Evolutionary conservation across 2,329 filamentous ascomycete species (phyloP).

Genomic region (Akanthomyces uredinophilus): DNA sequence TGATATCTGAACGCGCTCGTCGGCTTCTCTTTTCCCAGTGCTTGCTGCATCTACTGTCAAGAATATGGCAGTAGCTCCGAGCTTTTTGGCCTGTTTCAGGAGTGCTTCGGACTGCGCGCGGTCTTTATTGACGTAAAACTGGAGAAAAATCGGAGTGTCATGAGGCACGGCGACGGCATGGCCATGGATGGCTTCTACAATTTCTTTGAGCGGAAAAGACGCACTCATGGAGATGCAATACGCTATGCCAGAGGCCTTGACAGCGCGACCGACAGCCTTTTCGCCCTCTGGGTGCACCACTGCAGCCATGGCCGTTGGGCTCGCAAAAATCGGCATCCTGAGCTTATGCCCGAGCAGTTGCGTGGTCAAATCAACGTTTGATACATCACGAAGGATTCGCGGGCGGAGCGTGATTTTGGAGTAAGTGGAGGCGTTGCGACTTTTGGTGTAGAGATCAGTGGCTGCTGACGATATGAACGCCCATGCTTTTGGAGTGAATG

Average conservation of each 20-base stretch:
- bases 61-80: conserved; percentile 49
- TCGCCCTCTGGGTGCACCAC: conserved; percentile 63
- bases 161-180: conserved; percentile 7
- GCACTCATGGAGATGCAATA: conserved; percentile 59
- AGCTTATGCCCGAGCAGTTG: conserved; percentile 50
- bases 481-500: conserved; percentile 59
- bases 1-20: conserved; percentile 43
- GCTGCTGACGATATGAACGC: conserved; percentile 64
- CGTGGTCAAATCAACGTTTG: conserved; percentile 42
- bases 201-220: conserved; percentile 52
- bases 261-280: conserved; percentile 49
- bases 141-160: conserved; percentile 45
- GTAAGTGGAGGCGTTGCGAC: conserved; percentile 50
- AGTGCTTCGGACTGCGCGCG: conserved; percentile 45
- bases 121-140: conserved; percentile 58
- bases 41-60: conserved; percentile 56
- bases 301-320: conserved; percentile 59
- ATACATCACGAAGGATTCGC: conserved; percentile 52
- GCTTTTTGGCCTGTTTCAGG: conserved; percentile 38
- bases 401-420: conserved; percentile 54
- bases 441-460: conserved; percentile 54
- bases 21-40: conserved; percentile 48
- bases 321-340: conserved; percentile 56
- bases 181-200: conserved; percentile 29
- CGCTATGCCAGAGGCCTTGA: conserved; percentile 45